Conservation (phyloP, 2,329 filamentous ascomycete species). For the Canariomyces notabilis region DNA sequence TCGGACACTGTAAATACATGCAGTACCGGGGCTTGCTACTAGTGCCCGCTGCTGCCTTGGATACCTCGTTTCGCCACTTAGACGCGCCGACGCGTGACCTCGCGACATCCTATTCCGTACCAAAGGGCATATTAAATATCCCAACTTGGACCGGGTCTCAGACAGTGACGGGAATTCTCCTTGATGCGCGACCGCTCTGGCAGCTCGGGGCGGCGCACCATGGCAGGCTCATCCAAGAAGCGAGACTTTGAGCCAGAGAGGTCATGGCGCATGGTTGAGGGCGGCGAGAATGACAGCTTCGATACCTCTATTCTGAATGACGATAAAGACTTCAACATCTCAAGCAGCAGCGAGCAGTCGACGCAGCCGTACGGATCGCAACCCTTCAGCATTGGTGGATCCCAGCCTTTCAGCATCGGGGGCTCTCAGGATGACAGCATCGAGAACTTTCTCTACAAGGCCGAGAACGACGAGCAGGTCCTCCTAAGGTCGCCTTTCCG, state of each 20-base stretch:
- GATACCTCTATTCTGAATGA: conserved; percentile 49
- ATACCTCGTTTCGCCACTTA: conserved; percentile 6
- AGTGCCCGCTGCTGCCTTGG: conserved; percentile 21
- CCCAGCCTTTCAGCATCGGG: conserved; percentile 36
- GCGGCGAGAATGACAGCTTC: conserved; percentile 55
- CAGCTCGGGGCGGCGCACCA: conserved; percentile 6
- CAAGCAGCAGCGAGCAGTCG: conserved; percentile 43
- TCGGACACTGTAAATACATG: conserved; percentile 12
- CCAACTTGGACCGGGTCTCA: neutral
- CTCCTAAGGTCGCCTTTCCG: conserved; percentile 52
- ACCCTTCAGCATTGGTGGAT: conserved; percentile 29
- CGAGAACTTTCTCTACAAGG: conserved; percentile 47
- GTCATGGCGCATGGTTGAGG: conserved; percentile 58
- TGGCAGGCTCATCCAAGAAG: conserved; percentile 19
- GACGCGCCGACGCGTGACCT: conserved; percentile 20
- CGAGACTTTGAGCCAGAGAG: conserved; percentile 42
- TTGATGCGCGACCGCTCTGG: neutral
- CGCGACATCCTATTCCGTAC: conserved; percentile 1
- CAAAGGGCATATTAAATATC: conserved; percentile 6
- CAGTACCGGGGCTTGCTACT: too few species aligned
- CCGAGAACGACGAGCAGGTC: conserved; percentile 49
- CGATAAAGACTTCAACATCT: conserved; percentile 36
- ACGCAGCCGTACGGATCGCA: conserved; percentile 40
- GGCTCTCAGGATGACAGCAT: conserved; percentile 53
- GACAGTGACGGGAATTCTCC: neutral